A percentile compares a stretch with the other conserved stretches of the same genome.
These are phyloP conservation scores for Noccaea caerulescens DNA, from an alignment of 345 rosid species.

Conservation along the genomic window DNA sequence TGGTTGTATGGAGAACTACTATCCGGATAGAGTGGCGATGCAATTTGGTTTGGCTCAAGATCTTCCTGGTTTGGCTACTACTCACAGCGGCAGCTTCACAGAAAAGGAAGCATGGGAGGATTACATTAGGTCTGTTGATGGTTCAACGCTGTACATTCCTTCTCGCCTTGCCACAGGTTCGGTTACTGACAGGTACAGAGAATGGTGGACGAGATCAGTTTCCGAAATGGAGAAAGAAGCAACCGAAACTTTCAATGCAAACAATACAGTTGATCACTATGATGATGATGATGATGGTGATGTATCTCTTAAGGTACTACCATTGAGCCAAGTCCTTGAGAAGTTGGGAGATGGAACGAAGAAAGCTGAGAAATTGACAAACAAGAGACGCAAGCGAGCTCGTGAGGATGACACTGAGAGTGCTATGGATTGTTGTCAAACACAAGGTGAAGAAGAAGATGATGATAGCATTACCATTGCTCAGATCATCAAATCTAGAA, in stretches of 20 bases:
- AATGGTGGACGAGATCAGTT: slow-evolving; percentile 55
- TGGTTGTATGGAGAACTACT: slow-evolving; percentile 46
- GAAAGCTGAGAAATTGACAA: background rate
- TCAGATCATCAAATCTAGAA: slow-evolving; percentile 15
- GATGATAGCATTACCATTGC: slow-evolving; percentile 9
- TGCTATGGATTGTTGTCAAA: slow-evolving; percentile 9
- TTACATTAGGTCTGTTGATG: slow-evolving; percentile 44
- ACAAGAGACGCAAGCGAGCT: slow-evolving; percentile 20
- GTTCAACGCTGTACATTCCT: slow-evolving; percentile 46
- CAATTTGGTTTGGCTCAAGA: slow-evolving; percentile 69
- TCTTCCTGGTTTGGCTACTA: slow-evolving; percentile 41
- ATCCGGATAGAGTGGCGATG: slow-evolving; percentile 60
- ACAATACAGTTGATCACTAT: background rate
- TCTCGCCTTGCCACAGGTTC: slow-evolving; percentile 45
- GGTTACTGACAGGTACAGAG: slow-evolving; percentile 48
- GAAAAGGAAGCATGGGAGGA: slow-evolving; percentile 35
- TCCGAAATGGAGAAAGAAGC: background rate
- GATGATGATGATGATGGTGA: slow-evolving; percentile 24
- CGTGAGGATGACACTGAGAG: slow-evolving; percentile 18
- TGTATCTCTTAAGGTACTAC: slow-evolving; percentile 6
- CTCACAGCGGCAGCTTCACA: slow-evolving; percentile 5
- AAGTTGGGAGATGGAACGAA: slow-evolving; percentile 1
- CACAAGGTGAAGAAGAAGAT: background rate
- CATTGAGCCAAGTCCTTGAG: slow-evolving; percentile 22
- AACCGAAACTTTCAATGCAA: background rate